Percentiles rank a stretch among this genome's conserved stretches.
Evolutionary conservation across 2,329 filamentous ascomycete species (phyloP).

Genomic region (Sporothrix pseudoabietina): DNA sequence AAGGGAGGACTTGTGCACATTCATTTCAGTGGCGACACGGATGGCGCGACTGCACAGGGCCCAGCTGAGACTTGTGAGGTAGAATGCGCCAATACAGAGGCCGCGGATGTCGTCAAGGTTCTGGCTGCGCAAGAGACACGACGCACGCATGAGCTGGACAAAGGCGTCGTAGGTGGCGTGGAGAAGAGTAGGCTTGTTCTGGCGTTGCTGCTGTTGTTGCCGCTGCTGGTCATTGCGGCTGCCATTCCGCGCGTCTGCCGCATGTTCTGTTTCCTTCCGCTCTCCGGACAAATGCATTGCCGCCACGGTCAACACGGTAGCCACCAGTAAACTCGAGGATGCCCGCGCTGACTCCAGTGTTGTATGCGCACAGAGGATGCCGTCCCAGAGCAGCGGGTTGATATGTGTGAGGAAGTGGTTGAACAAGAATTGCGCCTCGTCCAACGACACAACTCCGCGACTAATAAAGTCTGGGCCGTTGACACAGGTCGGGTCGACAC

Average conservation of each 20-base stretch:
- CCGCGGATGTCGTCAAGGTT: background rate
- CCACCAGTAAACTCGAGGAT: background rate
- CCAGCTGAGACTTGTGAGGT: constrained; percentile 1
- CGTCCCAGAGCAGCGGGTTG: background rate
- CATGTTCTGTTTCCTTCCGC: background rate
- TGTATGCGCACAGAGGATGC: background rate
- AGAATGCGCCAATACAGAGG: background rate
- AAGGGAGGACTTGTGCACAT: background rate
- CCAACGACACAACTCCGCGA: background rate
- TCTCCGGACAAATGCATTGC: background rate
- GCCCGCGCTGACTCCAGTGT: background rate
- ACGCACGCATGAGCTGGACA: background rate
- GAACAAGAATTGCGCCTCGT: background rate
- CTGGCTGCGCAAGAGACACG: background rate
- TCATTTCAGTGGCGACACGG: background rate
- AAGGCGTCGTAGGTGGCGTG: background rate
- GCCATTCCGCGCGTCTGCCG: background rate
- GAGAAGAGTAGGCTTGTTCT: background rate
- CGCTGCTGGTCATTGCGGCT: background rate
- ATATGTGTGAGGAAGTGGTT: background rate
- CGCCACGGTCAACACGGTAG: background rate
- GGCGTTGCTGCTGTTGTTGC: background rate
- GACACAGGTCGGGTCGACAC: background rate
- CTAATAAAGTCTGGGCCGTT: background rate
- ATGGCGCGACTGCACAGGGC: background rate